Percentiles rank a stretch among this genome's conserved stretches.
Conservation (phyloP, 1,284 basidiomycete genomes). For the Hymenochaete sp. region DNA sequence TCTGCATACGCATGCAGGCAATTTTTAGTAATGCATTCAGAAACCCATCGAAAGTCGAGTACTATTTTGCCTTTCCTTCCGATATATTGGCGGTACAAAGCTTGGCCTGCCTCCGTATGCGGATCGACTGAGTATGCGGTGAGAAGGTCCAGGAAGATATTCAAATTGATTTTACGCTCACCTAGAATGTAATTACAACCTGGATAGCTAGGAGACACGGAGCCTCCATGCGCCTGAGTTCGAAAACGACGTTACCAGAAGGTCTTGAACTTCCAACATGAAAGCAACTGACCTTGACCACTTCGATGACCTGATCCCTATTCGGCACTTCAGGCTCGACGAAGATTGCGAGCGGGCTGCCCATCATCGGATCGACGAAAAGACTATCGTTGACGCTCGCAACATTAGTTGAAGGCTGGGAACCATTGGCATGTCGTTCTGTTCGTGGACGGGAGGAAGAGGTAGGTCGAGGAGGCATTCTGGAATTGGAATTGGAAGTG, state of each 20-base stretch:
- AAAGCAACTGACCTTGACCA: conserved; percentile 44
- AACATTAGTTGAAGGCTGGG: conserved; percentile 4
- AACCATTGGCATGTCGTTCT: neutral
- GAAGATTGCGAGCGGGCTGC: conserved; percentile 62
- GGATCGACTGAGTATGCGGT: conserved; percentile 50
- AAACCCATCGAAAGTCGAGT: conserved; percentile 60
- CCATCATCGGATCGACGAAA: conserved; percentile 74
- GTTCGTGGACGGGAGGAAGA: conserved; percentile 1
- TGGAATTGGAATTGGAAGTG: too few relatives aligned
- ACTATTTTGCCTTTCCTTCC: conserved; percentile 71
- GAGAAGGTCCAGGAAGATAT: conserved; percentile 13
- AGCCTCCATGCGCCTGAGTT: conserved; percentile 62
- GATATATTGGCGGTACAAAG: conserved; percentile 64
- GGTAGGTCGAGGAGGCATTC: conserved; percentile 8
- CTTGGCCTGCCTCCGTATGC: conserved; percentile 69
- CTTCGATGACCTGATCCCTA: conserved; percentile 48
- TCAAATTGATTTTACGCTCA: conserved; percentile 26
- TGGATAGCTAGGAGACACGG: conserved; percentile 62
- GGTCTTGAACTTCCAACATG: conserved; percentile 1
- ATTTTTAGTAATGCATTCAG: conserved; percentile 59
- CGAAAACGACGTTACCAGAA: conserved; percentile 16
- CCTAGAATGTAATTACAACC: conserved; percentile 69
- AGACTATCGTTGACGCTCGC: conserved; percentile 30
- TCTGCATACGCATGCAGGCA: conserved; percentile 62
- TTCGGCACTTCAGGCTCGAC: conserved; percentile 71